A percentile compares a stretch with the other conserved stretches of the same genome.
These are phyloP conservation scores for Malus hybrid DNA, from an alignment of 331 rosid genomes.

Conservation along the genomic window DNA sequence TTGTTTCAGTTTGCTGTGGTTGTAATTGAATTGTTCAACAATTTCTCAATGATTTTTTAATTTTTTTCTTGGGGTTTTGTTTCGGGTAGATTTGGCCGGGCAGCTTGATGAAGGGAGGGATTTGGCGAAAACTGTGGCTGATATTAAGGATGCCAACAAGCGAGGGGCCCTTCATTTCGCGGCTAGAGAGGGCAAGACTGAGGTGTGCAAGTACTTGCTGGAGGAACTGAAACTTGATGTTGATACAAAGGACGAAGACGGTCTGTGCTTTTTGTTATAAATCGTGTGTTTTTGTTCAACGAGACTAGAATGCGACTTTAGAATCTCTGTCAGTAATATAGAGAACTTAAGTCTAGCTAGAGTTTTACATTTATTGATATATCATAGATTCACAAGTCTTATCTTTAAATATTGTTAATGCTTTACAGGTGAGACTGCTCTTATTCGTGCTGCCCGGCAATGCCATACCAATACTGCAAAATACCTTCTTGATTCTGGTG, in stretches of 20 bases:
- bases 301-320: background rate
- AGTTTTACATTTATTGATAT: background rate
- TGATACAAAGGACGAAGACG: slow-evolving; percentile 79
- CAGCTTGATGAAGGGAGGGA: slow-evolving; percentile 73
- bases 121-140: slow-evolving; percentile 53
- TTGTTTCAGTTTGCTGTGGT: background rate
- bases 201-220: slow-evolving; percentile 62
- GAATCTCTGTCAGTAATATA: background rate
- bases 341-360: background rate
- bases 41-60: background rate
- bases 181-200: slow-evolving; percentile 75
- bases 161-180: slow-evolving; percentile 94
- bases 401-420: background rate
- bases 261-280: slow-evolving; percentile 17
- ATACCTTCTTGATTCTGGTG: slow-evolving; percentile 58
- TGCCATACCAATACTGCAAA: slow-evolving; percentile 71
- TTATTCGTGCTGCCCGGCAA: slow-evolving; percentile 86
- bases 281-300: background rate
- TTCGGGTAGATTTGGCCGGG: slow-evolving; percentile 46
- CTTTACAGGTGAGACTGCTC: slow-evolving; percentile 75
- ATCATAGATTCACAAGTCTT: background rate
- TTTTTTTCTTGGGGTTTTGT: background rate
- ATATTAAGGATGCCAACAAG: slow-evolving; percentile 82
- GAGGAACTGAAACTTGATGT: slow-evolving; percentile 69
- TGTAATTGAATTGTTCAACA: background rate